These are phyloP conservation scores for Chalciporus sphaerocephalus DNA, from an alignment of 768 basidiomycete genomes.

Conservation along the genomic window DNA sequence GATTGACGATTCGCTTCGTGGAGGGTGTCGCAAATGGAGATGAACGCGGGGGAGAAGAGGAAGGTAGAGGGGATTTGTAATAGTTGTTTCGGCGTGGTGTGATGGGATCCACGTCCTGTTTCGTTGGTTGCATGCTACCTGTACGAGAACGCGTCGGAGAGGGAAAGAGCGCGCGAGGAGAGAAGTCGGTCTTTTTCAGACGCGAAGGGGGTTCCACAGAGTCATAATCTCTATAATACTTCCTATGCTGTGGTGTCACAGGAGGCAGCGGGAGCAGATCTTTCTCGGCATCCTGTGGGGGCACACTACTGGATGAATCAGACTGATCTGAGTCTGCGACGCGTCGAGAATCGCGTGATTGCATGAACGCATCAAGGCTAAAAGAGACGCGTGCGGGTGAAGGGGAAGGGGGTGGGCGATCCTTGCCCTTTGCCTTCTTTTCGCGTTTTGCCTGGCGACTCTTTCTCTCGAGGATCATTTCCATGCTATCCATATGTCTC, in stretches of 20 bases:
- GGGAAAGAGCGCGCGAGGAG: conserved; percentile 42
- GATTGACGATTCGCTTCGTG: conserved; percentile 53
- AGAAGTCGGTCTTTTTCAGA: conserved; percentile 25
- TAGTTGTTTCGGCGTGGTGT: conserved; percentile 47
- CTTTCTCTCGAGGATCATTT: conserved; percentile 70
- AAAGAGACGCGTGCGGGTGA: conserved; percentile 44
- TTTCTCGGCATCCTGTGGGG: conserved; percentile 34
- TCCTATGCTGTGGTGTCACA: conserved; percentile 56
- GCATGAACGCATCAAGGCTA: conserved; percentile 47
- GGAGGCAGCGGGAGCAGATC: conserved; percentile 32
- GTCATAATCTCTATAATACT: conserved; percentile 51
- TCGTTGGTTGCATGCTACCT: conserved; percentile 29
- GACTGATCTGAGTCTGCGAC: conserved; percentile 30
- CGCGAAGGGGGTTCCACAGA: conserved; percentile 30
- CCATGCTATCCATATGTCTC: conserved; percentile 71
- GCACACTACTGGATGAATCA: conserved; percentile 27
- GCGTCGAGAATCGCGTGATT: conserved; percentile 54
- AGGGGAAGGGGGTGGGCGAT: conserved; percentile 50
- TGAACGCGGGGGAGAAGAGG: conserved; percentile 55
- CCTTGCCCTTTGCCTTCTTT: conserved; percentile 44
- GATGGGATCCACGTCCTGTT: conserved; percentile 39
- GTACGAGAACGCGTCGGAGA: conserved; percentile 38
- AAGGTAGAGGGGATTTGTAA: conserved; percentile 48
- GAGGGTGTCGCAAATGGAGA: conserved; percentile 65
- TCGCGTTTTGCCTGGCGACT: conserved; percentile 51